Conservation (phyloP, 2,329 filamentous ascomycete genomes). For the Diaporthe batatas region DNA sequence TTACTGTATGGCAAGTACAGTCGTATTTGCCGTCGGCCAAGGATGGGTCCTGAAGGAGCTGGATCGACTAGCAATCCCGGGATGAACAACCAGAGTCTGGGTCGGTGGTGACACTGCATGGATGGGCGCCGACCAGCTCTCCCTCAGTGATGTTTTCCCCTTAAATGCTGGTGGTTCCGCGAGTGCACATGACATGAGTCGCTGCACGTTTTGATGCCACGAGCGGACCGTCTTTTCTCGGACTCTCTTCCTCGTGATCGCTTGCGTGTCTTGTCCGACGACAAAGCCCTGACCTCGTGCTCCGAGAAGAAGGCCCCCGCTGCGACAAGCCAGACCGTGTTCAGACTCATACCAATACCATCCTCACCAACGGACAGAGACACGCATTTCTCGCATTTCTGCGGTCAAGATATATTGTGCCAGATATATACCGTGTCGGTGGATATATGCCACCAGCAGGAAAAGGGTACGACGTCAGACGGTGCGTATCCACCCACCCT, state of each 20-base stretch:
- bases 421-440: slow-evolving; percentile 8
- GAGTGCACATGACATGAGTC: slow-evolving; percentile 34
- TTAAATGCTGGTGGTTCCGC: slow-evolving; percentile 32
- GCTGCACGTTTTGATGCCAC: slow-evolving; percentile 24
- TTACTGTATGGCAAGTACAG: slow-evolving; percentile 24
- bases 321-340: slow-evolving; percentile 12
- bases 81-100: slow-evolving; percentile 18
- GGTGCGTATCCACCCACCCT: slow-evolving; percentile 25
- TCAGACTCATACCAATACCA: background rate
- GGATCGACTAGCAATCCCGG: slow-evolving; percentile 35
- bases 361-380: slow-evolving; percentile 7
- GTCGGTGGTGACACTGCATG: slow-evolving; percentile 39
- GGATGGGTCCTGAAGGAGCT: slow-evolving; percentile 35
- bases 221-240: slow-evolving; percentile 25
- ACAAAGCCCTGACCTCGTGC: slow-evolving; percentile 28
- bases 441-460: slow-evolving; percentile 8
- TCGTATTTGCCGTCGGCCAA: slow-evolving; percentile 28
- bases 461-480: slow-evolving; percentile 15
- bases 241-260: slow-evolving; percentile 23
- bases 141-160: slow-evolving; percentile 21
- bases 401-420: background rate
- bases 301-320: slow-evolving; percentile 23
- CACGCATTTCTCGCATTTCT: background rate
- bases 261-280: slow-evolving; percentile 26
- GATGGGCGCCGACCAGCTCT: slow-evolving; percentile 15